Evolutionary conservation across 805 yeast genomes (phyloP), one percentile per base, ranked within the genome.

Genomic region (Candida wancherniae): DNA sequence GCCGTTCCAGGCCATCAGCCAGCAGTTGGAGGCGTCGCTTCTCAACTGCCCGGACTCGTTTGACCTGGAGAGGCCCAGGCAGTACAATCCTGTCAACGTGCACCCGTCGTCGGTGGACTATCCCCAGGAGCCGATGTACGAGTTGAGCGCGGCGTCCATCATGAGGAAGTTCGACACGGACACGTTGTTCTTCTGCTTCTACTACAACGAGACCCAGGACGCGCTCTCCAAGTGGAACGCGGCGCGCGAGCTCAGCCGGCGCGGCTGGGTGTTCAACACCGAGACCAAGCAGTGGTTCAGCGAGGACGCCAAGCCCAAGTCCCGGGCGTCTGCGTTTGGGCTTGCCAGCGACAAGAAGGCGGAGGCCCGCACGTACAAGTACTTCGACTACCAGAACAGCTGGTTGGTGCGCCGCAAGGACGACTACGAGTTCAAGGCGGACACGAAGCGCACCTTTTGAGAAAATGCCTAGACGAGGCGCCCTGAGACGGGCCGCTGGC

Each of bases 21-120:
- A 69, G 36, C 63, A 74, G 45, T 64, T 90, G 43, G 94, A 85
- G 52, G 73, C 82, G 1, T 87, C 97, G 3, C 66, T 85, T 37
- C 64, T 84, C 45, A 83, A 84, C 48, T 86, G 97, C 54, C 97
- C 98, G 0, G 97, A 92, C 58, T 84, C 97, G 1, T 73, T 79
- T 36, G 94, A 90, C 53, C 80, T 94, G 2, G 97, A 90, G 48
- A 74, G 68, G 45, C 95, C 97, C 11, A 73, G 80, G 39, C 71
- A 73, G 53, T 79, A 86, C 53, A 74, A 72, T 28, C 90, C 97
- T 5, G 71, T 73, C 14, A 76, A 78, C 44, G 94, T 94, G 32
- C 94, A 83, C 51, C 95, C 96, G 16, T 85, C 95, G 6, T 84
- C 92, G 22, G 74, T 83, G 14, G 84, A 80, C 57, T 92, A 85